Base-by-base conservation (phyloP, 2,329 filamentous ascomycete genomes). In the Sarocladium oryzae region DNA sequence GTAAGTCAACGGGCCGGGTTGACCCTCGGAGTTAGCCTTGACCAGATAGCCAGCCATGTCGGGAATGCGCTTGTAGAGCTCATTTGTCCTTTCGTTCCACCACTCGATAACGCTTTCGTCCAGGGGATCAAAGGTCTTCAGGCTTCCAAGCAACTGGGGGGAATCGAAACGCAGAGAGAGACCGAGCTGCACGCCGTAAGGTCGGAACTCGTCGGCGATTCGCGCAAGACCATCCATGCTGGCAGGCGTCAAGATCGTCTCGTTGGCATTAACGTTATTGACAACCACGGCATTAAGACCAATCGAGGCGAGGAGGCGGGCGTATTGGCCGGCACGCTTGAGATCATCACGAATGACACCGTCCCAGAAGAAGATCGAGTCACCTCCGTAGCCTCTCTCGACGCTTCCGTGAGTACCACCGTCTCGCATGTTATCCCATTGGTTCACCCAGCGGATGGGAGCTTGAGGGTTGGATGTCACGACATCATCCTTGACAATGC, bases 181-280 rank as follows among this genome's bases (percentile, higher is more conserved):
- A 2, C 82, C 84, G 8, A 87, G 64, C 51, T 78, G 77, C 0
- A 88, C 73, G 24, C 85, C 85, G 62, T 81, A 88, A 0, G 85
- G 84, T 3, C 85, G 74, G 65, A 88, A 79, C 2, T 71, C 72
- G 58, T 87, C 78, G 1, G 85, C 84, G 35, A 88, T 77, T 35
- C 78, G 69, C 2, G 70, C 75, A 1, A 88, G 62, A 0, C 85
- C 84, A 10, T 78, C 73, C 50, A 87, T 71, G 56, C 86, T 86
- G 13, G 66, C 62, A 1, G 71, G 58, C 4, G 65, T 80, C 9
- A 88, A 67, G 0, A 85, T 67, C 0, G 70, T 72, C 2, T 76
- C 70, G 57, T 88, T 81, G 4, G 85, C 83, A 57, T 88, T 88
- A 59, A 88, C 85, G 53, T 88, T 88, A 67, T 88, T 88, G 58